phyloP scores from a whole-genome alignment of 1,284 basidiomycete genomes.

The Somion occarium region DNA sequence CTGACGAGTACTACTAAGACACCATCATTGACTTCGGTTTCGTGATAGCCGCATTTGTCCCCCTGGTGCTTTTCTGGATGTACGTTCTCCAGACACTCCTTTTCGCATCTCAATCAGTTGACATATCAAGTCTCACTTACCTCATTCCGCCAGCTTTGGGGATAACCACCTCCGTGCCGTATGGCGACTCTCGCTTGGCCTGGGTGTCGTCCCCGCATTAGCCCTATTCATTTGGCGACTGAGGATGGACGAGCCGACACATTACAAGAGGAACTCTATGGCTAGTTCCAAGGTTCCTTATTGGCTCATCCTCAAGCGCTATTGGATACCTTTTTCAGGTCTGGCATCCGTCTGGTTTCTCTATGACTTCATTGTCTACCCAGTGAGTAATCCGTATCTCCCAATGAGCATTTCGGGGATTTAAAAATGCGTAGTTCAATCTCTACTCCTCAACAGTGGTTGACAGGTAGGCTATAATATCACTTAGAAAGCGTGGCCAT shows the following conservation, averaged over 20 bases:
- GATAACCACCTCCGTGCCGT: conserved; percentile 76
- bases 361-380: conserved; percentile 77
- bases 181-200: conserved; percentile 87
- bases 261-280: conserved; percentile 75
- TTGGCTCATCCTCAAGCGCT: conserved; percentile 73
- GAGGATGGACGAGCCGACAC: conserved; percentile 76
- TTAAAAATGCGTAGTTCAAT: conserved; percentile 51
- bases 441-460: conserved; percentile 83
- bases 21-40: conserved; percentile 90
- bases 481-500: neutral
- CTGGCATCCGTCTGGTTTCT: conserved; percentile 81
- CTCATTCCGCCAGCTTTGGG: conserved; percentile 52
- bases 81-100: conserved; percentile 30
- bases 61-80: conserved; percentile 85
- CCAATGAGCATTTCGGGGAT: neutral
- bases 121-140: conserved; percentile 1
- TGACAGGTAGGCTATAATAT: conserved; percentile 43
- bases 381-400: conserved; percentile 35
- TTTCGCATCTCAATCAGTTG: no score
- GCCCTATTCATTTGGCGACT: conserved; percentile 85
- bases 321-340: conserved; percentile 67
- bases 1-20: conserved; percentile 36
- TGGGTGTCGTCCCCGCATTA: conserved; percentile 80
- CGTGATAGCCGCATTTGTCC: conserved; percentile 79
- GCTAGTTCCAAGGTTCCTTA: conserved; percentile 73